Base-by-base conservation (phyloP, 1,284 basidiomycete genomes). In the Ceratobasidium papillatum region DNA sequence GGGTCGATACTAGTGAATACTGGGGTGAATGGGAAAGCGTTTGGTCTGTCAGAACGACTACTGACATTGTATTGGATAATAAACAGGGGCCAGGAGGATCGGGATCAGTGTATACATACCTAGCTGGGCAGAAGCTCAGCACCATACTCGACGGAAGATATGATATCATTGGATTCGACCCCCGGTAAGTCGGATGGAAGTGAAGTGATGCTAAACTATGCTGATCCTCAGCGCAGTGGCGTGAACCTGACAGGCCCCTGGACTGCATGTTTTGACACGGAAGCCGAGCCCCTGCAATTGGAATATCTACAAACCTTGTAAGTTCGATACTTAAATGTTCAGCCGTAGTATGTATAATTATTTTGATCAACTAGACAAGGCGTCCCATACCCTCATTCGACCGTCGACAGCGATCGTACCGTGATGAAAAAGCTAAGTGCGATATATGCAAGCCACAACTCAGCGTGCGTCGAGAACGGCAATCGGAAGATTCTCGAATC, bases 11-110 rank as follows among this genome's bases (percentile, higher is more conserved):
- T 69, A 17, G 25, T 36, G 17, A 69, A 69, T 47, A 52, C 66
- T 27, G 66, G 66, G 32, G 66, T 47, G 36, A 69, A 36, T 32
- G 27, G 2, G 25, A 5, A 27, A 25, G 11, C 27, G 34, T 19
- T 22, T 45, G 3, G 45, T 25, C 36, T 12, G 34, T 32, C 12
- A 14, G 19, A 12, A n/a, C 32, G 12, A 25, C 22, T 2, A 3
- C 14, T 27, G 22, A 25, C n/a, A 19, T 1, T 11, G 9, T 2
- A 11, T 30, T 51, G 47, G 5, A 19, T 19, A 5, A 25, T 14
- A 25, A 30, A 34, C 19, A 73, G 7, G 79, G 80, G 17, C 79
- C 79, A 0, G 79, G 79, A 9, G 77, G 74, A 0, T 75, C 73
- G 2, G 78, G 78, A 0, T 71, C 75, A 1, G 45, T 30, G 9